These are phyloP conservation scores for Alternaria incomplexa DNA, from an alignment of 2,329 filamentous ascomycete genomes.

Conservation along the genomic window DNA sequence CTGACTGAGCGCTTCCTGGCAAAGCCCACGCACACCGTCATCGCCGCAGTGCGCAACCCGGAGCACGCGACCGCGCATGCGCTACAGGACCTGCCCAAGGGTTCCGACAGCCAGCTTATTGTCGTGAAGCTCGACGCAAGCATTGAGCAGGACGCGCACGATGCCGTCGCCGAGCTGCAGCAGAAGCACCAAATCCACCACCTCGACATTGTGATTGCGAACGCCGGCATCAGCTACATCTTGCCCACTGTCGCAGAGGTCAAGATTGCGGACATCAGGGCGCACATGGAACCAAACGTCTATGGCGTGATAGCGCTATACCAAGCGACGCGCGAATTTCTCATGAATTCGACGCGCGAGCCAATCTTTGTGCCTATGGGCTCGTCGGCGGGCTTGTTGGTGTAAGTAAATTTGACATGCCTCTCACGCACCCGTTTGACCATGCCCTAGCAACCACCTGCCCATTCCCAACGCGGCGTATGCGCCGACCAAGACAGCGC, in stretches of 20 bases:
- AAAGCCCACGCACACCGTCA: conserved; percentile 40
- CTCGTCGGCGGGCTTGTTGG: conserved; percentile 8
- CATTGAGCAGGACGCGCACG: conserved; percentile 6
- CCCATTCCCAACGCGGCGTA: conserved; percentile 15
- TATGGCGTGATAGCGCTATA: conserved; percentile 17
- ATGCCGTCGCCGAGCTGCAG: conserved; percentile 5
- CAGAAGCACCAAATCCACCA: conserved; percentile 6
- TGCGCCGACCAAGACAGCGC: conserved; percentile 8
- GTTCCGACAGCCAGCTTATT: conserved; percentile 6
- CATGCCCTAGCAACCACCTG: conserved; percentile 2
- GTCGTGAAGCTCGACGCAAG: conserved; percentile 17
- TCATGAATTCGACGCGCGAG: conserved; percentile 11
- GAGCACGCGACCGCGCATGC: conserved; percentile 25
- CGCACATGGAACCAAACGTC: conserved; percentile 11
- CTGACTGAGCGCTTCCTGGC: conserved; percentile 1
- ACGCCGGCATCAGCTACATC: conserved; percentile 4
- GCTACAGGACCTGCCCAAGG: conserved; percentile 29
- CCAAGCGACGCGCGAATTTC: conserved; percentile 14
- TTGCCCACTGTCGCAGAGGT: conserved; percentile 1
- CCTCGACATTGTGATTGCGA: conserved; percentile 20
- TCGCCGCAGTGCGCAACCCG: conserved; percentile 49
- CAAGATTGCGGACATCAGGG: background rate
- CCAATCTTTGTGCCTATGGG: conserved; percentile 17
- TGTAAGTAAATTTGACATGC: background rate
- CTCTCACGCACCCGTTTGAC: background rate